Evolutionary conservation across 768 basidiomycete species (phyloP).

Genomic region (Collybiopsis confluens): DNA sequence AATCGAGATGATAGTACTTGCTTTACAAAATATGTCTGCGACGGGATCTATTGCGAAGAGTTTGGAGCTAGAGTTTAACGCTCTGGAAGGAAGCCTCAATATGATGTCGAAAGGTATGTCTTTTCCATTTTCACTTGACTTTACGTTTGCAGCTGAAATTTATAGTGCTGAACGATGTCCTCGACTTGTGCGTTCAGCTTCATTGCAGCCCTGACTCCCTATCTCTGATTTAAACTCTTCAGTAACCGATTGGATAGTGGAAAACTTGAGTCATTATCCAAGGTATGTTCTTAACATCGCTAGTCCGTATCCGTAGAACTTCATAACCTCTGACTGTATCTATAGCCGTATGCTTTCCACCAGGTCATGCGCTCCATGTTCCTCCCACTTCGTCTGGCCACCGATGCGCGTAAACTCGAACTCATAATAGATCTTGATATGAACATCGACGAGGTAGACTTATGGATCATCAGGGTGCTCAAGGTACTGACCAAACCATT

Average conservation of each 20-base stretch:
- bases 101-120: conserved; percentile 67
- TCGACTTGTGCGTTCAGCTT: conserved; percentile 53
- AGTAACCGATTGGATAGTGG: conserved; percentile 71
- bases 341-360: conserved; percentile 55
- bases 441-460: conserved; percentile 42
- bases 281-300: conserved; percentile 17
- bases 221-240: not conserved
- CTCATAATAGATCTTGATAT: conserved; percentile 54
- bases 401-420: conserved; percentile 54
- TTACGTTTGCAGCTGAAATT: not conserved
- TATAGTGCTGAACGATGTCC: conserved; percentile 57
- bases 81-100: conserved; percentile 59
- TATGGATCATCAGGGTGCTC: not conserved
- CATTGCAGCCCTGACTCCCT: not conserved
- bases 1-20: conserved; percentile 38
- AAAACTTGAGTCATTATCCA: conserved; percentile 54
- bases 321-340: not conserved
- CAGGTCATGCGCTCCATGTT: conserved; percentile 57
- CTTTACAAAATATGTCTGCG: conserved; percentile 77
- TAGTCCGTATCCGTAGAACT: not conserved
- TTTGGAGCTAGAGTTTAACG: conserved; percentile 71
- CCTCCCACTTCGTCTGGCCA: conserved; percentile 50
- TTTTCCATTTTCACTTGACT: not conserved
- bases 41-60: conserved; percentile 52
- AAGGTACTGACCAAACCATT: not conserved